Conservation (phyloP, 2,329 filamentous ascomycete species). For the Neopestalotiopsis sp. region DNA sequence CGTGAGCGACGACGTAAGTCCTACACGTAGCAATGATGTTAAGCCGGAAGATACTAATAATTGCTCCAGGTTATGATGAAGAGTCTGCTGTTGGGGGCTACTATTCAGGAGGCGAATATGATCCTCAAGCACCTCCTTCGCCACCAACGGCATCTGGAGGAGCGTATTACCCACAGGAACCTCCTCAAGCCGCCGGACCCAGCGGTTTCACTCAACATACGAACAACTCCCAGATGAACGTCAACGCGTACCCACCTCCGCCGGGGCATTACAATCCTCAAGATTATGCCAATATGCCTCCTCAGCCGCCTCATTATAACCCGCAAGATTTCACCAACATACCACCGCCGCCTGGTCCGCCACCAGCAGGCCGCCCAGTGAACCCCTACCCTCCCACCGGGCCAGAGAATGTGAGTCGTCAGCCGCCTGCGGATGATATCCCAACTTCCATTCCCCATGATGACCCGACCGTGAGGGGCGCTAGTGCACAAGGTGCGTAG, state of each 20-base stretch:
- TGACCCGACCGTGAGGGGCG: conserved; percentile 28
- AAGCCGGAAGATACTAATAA: conserved; percentile 3
- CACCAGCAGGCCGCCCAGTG: conserved; percentile 22
- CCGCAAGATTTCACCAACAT: conserved; percentile 34
- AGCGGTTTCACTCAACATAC: conserved; percentile 35
- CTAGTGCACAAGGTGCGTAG: conserved; percentile 41
- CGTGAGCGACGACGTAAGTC: conserved; percentile 40
- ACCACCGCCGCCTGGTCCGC: conserved; percentile 32
- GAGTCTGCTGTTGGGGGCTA: conserved; percentile 32
- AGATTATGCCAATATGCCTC: conserved; percentile 33
- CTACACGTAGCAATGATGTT: neutral
- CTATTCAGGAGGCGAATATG: conserved; percentile 24
- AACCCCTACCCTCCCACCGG: conserved; percentile 25
- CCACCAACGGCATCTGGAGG: conserved; percentile 38
- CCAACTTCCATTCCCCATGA: conserved; percentile 25
- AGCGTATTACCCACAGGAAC: conserved; percentile 32
- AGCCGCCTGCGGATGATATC: conserved; percentile 32
- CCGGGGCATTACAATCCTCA: conserved; percentile 26
- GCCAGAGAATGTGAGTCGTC: conserved; percentile 41
- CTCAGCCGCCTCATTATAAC: conserved; percentile 28
- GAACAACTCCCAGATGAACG: conserved; percentile 35
- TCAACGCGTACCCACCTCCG: conserved; percentile 32
- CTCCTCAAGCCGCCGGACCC: conserved; percentile 25
- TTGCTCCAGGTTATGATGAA: conserved; percentile 36
- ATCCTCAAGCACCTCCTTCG: conserved; percentile 31